These are phyloP conservation scores for Saccharomycopsis fermentans DNA, from an alignment of 805 yeast species.

Conservation along the genomic window DNA sequence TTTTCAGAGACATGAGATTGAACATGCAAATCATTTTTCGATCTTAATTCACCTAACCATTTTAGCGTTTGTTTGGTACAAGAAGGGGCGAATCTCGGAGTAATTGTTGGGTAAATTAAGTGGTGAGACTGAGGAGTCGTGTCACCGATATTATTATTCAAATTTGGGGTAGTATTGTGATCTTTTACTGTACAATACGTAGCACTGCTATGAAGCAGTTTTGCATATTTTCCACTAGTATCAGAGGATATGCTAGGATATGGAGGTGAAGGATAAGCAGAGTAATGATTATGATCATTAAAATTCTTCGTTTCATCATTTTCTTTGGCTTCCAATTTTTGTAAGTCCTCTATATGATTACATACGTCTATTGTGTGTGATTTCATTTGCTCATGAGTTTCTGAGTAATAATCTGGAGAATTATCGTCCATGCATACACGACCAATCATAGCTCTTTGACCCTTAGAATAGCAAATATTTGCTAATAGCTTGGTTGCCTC, in stretches of 20 bases:
- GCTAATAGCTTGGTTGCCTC: constrained; percentile 71
- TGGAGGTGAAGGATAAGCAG: not conserved
- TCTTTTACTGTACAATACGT: not conserved
- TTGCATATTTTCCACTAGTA: not conserved
- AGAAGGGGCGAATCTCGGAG: constrained; percentile 91
- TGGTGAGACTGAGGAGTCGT: not conserved
- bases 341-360: constrained; percentile 36
- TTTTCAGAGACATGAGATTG: constrained; percentile 94
- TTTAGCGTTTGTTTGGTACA: constrained; percentile 57
- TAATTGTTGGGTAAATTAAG: constrained; percentile 60
- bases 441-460: constrained; percentile 87
- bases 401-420: constrained; percentile 62
- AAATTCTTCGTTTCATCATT: not conserved
- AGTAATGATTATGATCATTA: not conserved
- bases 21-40: constrained; percentile 44
- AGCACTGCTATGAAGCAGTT: not conserved
- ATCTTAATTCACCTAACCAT: constrained; percentile 52
- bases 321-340: not conserved
- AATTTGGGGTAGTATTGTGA: constrained; percentile 37
- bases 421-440: constrained; percentile 89
- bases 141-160: constrained; percentile 23
- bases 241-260: not conserved
- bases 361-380: constrained; percentile 46
- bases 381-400: constrained; percentile 45
- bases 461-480: constrained; percentile 49